These are phyloP conservation scores for Leccinum rimulosum DNA, from an alignment of 768 basidiomycete species.

Conservation along the genomic window DNA sequence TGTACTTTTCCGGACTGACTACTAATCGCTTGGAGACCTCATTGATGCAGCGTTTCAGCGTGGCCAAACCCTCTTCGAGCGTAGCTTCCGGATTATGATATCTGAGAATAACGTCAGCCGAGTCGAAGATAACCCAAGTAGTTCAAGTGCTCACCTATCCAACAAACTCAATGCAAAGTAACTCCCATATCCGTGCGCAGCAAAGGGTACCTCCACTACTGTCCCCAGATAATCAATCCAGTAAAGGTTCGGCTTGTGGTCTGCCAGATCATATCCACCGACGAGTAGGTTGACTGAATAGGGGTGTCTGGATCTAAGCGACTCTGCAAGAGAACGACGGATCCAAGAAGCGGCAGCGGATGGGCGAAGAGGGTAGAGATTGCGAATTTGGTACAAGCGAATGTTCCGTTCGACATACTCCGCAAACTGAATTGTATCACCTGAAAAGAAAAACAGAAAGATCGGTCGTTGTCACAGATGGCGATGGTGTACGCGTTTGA, in stretches of 20 bases:
- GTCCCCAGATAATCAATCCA: slow-evolving; percentile 98
- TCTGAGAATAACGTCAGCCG: slow-evolving; percentile 35
- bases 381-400: slow-evolving; percentile 92
- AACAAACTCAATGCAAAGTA: slow-evolving; percentile 92
- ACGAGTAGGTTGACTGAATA: slow-evolving; percentile 92
- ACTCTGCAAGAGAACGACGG: slow-evolving; percentile 84
- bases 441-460: slow-evolving; percentile 36
- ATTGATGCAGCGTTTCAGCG: slow-evolving; percentile 81
- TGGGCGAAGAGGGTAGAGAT: slow-evolving; percentile 86
- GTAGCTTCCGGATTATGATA: slow-evolving; percentile 90
- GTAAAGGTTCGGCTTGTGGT: slow-evolving; percentile 72
- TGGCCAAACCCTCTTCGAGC: slow-evolving; percentile 81
- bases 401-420: slow-evolving; percentile 97
- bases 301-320: slow-evolving; percentile 81
- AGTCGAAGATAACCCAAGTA: background rate
- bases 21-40: slow-evolving; percentile 85
- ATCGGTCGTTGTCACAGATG: background rate
- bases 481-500: slow-evolving; percentile 20
- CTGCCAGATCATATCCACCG: slow-evolving; percentile 86
- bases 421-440: slow-evolving; percentile 95
- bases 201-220: slow-evolving; percentile 83
- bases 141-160: slow-evolving; percentile 59
- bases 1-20: slow-evolving; percentile 78
- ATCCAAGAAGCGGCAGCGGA: slow-evolving; percentile 94
- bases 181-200: slow-evolving; percentile 91